phyloP scores from a whole-genome alignment of 2,329 filamentous ascomycete genomes.

The Penicillium sp. region DNA sequence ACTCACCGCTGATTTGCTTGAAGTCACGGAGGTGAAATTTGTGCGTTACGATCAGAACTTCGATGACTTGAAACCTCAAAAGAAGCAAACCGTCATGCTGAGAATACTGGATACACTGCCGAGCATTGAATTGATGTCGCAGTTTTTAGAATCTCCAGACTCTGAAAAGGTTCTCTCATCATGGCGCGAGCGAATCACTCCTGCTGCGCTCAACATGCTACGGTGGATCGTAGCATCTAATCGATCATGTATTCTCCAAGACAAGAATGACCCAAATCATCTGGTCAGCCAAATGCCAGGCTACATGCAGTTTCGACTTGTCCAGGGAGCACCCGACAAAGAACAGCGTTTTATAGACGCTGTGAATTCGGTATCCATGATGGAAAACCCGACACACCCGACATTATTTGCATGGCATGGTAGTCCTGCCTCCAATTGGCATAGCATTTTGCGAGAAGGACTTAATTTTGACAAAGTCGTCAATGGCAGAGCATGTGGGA shows the following conservation, averaged over 20 bases:
- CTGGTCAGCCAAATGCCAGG: constrained; percentile 63
- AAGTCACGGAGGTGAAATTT: background rate
- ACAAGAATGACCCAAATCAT: constrained; percentile 50
- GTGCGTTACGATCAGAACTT: constrained; percentile 41
- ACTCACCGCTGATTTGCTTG: too few species aligned
- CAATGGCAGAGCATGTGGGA: constrained; percentile 70
- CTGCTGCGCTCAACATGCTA: constrained; percentile 67
- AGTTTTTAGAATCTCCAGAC: constrained; percentile 40
- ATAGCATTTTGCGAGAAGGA: constrained; percentile 81
- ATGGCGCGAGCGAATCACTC: constrained; percentile 64
- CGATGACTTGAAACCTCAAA: constrained; percentile 33
- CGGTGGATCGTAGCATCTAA: constrained; percentile 92
- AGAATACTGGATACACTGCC: constrained; percentile 44
- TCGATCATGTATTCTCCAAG: constrained; percentile 78
- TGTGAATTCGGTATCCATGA: constrained; percentile 47
- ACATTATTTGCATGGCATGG: constrained; percentile 89
- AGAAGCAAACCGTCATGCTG: constrained; percentile 34
- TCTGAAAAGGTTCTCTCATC: constrained; percentile 42
- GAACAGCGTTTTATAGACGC: constrained; percentile 72
- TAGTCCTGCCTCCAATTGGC: constrained; percentile 76
- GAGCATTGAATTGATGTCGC: constrained; percentile 40
- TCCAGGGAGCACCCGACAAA: constrained; percentile 85
- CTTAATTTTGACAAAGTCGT: constrained; percentile 66
- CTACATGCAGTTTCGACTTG: constrained; percentile 82
- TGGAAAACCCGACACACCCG: constrained; percentile 53